Conservation (phyloP, 345 rosid genomes). For the Eucalyptus marginata region DNA sequence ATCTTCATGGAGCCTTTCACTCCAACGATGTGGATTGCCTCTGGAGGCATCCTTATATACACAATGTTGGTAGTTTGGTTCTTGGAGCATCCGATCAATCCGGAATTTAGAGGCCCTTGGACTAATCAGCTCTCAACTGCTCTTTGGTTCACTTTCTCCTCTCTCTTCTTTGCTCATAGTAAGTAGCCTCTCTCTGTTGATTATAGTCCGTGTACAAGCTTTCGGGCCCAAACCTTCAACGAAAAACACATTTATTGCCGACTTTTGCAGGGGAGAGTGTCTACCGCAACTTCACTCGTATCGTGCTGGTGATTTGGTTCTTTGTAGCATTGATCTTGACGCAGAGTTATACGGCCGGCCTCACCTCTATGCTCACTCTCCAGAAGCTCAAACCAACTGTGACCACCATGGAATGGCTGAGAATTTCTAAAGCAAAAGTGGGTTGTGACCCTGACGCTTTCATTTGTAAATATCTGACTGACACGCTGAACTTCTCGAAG, state of each 20-base stretch:
- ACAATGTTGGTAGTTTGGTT: conserved; percentile 40
- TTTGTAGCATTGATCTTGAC: conserved; percentile 37
- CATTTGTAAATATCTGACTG: conserved; percentile 9
- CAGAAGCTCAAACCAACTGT: conserved; percentile 13
- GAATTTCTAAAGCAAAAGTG: conserved; percentile 4
- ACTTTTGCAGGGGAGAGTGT: conserved; percentile 28
- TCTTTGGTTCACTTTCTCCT: conserved; percentile 32
- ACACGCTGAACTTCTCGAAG: conserved; percentile 2
- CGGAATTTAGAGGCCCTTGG: conserved; percentile 23
- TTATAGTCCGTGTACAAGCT: not conserved
- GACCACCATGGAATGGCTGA: conserved; percentile 16
- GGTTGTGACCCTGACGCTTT: conserved; percentile 44
- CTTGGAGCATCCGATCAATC: conserved; percentile 22
- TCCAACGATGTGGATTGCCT: conserved; percentile 29
- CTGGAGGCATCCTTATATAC: conserved; percentile 22
- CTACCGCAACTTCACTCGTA: conserved; percentile 14
- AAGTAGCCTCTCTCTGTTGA: conserved; percentile 3
- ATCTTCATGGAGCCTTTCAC: conserved; percentile 41
- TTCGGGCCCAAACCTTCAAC: not conserved
- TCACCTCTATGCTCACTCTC: conserved; percentile 43
- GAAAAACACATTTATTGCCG: not conserved
- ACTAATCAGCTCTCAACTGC: conserved; percentile 23
- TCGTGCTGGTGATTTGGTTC: conserved; percentile 44
- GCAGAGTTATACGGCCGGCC: conserved; percentile 54
- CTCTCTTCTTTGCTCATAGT: conserved; percentile 51